phyloP scores from a whole-genome alignment of 352 stramenopile genomes.

The Phytophthora niederhauseri region DNA sequence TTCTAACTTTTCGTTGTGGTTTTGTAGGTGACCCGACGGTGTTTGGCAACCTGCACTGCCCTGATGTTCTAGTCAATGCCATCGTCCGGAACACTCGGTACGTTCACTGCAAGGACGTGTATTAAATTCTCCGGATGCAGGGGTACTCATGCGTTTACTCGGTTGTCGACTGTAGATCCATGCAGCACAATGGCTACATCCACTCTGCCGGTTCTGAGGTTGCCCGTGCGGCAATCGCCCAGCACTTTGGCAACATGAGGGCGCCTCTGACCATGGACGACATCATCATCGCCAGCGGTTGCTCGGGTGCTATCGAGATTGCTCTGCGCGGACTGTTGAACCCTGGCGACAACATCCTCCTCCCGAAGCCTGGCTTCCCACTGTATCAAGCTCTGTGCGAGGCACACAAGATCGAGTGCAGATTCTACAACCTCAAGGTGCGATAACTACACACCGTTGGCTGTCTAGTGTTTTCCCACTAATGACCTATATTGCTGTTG shows the following conservation, averaged over 20 bases:
- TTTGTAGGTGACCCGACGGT: constrained; percentile 90
- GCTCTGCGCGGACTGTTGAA: constrained; percentile 91
- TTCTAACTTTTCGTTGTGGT: not conserved
- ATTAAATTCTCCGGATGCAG: not conserved
- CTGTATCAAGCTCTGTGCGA: constrained; percentile 96
- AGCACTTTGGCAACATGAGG: constrained; percentile 64
- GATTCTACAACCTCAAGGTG: constrained; percentile 91
- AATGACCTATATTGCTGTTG: not conserved
- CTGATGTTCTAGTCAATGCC: constrained; percentile 84
- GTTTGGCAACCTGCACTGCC: constrained; percentile 93
- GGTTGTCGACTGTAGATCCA: constrained; percentile 45
- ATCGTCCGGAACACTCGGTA: constrained; percentile 74
- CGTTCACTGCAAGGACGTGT: not conserved
- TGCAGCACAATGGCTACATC: constrained; percentile 93
- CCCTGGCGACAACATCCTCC: constrained; percentile 92
- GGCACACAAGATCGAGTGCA: constrained; percentile 91
- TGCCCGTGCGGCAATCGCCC: constrained; percentile 90
- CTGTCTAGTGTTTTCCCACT: too few species aligned
- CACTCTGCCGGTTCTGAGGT: constrained; percentile 89
- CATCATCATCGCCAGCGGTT: constrained; percentile 94
- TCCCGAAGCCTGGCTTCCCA: constrained; percentile 95
- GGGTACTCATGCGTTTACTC: not conserved
- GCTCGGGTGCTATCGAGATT: constrained; percentile 94
- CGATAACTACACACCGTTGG: too few species aligned
- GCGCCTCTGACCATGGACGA: constrained; percentile 88